Conservation (phyloP, 1,284 basidiomycete genomes). For the Apiotrichum gamsii region DNA sequence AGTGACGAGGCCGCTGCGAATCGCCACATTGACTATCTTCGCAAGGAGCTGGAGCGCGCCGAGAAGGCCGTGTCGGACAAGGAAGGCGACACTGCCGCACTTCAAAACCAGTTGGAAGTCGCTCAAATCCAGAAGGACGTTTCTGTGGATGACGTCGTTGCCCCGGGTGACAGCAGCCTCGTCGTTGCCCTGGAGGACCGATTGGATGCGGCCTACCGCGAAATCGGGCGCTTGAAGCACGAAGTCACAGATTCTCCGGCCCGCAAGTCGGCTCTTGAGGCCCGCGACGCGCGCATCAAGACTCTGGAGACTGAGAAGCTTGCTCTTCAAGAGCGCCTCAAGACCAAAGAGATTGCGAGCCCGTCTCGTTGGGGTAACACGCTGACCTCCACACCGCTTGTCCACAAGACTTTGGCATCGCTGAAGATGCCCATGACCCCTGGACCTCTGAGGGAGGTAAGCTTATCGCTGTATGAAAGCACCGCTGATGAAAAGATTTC, state of each 20-base stretch:
- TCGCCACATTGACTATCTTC: background rate
- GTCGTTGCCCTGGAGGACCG: constrained; percentile 58
- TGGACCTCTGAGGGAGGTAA: constrained; percentile 41
- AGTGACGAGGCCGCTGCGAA: background rate
- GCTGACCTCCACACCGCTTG: constrained; percentile 26
- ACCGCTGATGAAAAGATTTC: constrained; percentile 27
- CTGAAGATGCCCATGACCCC: constrained; percentile 41
- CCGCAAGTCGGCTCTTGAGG: constrained; percentile 30
- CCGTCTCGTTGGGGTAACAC: constrained; percentile 7
- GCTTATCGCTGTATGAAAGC: constrained; percentile 1
- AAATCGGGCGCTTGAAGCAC: constrained; percentile 66
- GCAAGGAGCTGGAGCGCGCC: background rate
- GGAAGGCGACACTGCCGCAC: background rate
- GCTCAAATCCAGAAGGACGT: background rate
- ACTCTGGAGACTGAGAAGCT: constrained; percentile 40
- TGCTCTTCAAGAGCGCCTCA: constrained; percentile 24
- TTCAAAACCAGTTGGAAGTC: constrained; percentile 1
- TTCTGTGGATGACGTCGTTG: background rate
- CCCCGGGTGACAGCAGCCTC: background rate
- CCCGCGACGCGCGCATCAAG: constrained; percentile 35
- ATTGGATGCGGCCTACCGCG: constrained; percentile 69
- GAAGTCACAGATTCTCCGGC: constrained; percentile 50
- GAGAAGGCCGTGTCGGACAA: background rate
- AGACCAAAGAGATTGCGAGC: background rate
- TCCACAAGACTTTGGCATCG: constrained; percentile 32